These are phyloP conservation scores for Chenopodium berlandieri DNA, from an alignment of 148 eudicot species.

Conservation along the genomic window DNA sequence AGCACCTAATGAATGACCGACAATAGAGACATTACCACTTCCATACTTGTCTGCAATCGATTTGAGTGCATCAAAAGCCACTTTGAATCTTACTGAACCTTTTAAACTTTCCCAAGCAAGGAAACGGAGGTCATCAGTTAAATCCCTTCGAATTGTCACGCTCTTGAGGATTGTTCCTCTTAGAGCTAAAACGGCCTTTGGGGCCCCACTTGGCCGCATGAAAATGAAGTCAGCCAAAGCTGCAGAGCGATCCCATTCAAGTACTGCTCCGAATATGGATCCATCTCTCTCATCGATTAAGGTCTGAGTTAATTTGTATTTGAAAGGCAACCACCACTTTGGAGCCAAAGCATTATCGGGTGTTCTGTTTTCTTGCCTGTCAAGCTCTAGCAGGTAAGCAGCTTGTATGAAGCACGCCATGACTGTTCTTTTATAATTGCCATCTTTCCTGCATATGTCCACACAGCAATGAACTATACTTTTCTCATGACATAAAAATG, in stretches of 20 bases:
- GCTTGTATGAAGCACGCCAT: slow-evolving; percentile 97
- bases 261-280: slow-evolving; percentile 74
- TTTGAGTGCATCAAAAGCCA: slow-evolving; percentile 57
- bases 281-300: slow-evolving; percentile 75
- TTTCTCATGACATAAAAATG: neutral
- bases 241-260: slow-evolving; percentile 84
- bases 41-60: slow-evolving; percentile 53
- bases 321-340: slow-evolving; percentile 85
- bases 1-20: slow-evolving; percentile 85
- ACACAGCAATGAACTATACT: neutral
- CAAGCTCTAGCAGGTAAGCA: slow-evolving; percentile 80
- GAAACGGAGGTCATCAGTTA: slow-evolving; percentile 84
- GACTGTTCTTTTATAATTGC: slow-evolving; percentile 83
- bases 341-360: slow-evolving; percentile 66
- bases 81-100: slow-evolving; percentile 72
- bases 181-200: slow-evolving; percentile 73
- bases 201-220: slow-evolving; percentile 78
- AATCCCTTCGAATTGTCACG: slow-evolving; percentile 64
- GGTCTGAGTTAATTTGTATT: slow-evolving; percentile 71
- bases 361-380: slow-evolving; percentile 79
- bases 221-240: slow-evolving; percentile 70
- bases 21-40: slow-evolving; percentile 62
- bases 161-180: slow-evolving; percentile 80
- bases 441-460: slow-evolving; percentile 63
- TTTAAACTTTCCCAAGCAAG: slow-evolving; percentile 92